These are phyloP conservation scores for Entamoeba histolytica DNA, from an alignment of 208 protist genomes.

Conservation along the genomic window DNA sequence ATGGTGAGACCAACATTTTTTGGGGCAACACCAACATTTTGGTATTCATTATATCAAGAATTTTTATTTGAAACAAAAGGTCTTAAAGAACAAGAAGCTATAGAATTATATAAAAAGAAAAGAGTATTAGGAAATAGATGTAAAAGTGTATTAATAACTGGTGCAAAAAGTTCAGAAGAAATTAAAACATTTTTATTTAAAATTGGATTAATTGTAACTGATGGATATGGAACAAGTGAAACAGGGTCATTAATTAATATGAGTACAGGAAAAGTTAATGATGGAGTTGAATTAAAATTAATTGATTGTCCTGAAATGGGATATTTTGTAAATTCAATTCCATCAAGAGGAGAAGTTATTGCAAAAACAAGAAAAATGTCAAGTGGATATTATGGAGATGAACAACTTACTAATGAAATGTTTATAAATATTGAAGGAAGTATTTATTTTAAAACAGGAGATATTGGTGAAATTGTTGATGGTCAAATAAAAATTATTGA, in stretches of 20 bases:
- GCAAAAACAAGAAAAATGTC: not conserved
- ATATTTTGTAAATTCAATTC: not conserved
- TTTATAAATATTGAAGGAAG: not conserved
- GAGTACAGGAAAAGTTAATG: not conserved
- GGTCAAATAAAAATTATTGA: not conserved
- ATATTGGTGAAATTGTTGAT: not conserved
- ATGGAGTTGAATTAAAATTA: not conserved
- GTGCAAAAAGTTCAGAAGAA: not conserved
- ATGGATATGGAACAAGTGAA: not conserved
- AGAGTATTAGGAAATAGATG: not conserved
- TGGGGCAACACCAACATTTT: not conserved
- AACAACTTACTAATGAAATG: not conserved
- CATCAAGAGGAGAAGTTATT: not conserved
- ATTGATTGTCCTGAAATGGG: not conserved
- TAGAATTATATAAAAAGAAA: not conserved
- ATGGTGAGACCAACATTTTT: not conserved
- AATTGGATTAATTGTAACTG: not conserved
- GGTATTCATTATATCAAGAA: not conserved
- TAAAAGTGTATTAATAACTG: not conserved
- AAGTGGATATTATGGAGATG: not conserved
- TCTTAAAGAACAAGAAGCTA: not conserved
- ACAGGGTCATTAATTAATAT: not conserved
- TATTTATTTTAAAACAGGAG: not conserved
- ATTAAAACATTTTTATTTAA: not conserved
- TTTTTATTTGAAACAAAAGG: not conserved